Evolutionary conservation across 805 yeast genomes (phyloP).

Genomic region (Candida lessepsii): DNA sequence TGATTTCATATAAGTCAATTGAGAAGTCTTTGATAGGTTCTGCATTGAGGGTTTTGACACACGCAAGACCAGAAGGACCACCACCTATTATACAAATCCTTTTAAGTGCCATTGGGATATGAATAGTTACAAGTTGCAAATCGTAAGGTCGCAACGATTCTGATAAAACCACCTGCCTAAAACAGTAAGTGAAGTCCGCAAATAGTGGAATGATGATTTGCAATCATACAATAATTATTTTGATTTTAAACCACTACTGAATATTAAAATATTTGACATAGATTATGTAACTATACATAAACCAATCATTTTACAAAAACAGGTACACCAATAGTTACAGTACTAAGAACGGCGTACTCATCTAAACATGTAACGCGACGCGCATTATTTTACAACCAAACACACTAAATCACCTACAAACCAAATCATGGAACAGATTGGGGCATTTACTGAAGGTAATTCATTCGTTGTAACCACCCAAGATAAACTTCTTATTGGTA

Average conservation of each 20-base stretch:
- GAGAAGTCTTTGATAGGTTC: constrained; percentile 43
- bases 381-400: too few species aligned
- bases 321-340: too few species aligned
- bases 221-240: too few species aligned
- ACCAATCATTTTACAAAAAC: too few species aligned
- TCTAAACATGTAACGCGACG: too few species aligned
- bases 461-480: constrained; percentile 28
- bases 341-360: too few species aligned
- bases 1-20: constrained; percentile 60
- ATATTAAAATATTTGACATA: too few species aligned
- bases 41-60: constrained; percentile 58
- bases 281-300: too few species aligned
- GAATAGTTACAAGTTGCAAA: not conserved
- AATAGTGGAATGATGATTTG: too few species aligned
- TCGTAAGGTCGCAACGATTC: not conserved
- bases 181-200: not conserved
- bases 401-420: not conserved
- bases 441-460: constrained; percentile 44
- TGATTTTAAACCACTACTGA: too few species aligned
- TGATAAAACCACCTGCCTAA: not conserved
- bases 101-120: constrained; percentile 12
- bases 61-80: constrained; percentile 73
- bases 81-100: constrained; percentile 70
- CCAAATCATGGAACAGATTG: constrained; percentile 21
- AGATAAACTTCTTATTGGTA: constrained; percentile 48